Base-by-base conservation (phyloP, 139 green algal species). In the Spirogloea muscicola region DNA sequence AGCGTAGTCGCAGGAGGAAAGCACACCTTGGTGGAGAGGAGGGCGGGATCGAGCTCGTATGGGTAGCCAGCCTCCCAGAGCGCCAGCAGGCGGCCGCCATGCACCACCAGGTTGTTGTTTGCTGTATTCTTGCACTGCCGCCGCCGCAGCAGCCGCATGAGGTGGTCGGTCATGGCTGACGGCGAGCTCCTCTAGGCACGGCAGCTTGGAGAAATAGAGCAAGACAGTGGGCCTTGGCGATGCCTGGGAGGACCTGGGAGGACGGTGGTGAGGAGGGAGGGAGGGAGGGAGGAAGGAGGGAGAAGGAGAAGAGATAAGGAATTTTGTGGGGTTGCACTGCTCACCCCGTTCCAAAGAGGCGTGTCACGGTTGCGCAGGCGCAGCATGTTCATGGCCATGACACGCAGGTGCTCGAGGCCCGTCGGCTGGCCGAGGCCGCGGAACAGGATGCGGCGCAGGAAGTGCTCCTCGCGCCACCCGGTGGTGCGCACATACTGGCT, bases 61-160 rank as follows among this genome's bases (percentile, higher is more conserved):
- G 90, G 90, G 48, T 89, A 44, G 65, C 90, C 87, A 2, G 84
- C 89, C 68, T 95, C 90, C 43, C 92, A 80, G 33, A 96, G 79
- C 2, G 88, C 83, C 73, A 95, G 83, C 49, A 96, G 80, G 25
- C 75, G 57, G 2, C 80, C 79, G 1, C 84, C 87, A 46, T 95
- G 89, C 52, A 58, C 87, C 1, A 82, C 81, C 29, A 96, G 64
- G 0, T 87, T 74, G 0, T 89, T 95, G 86, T 95, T 96, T 39
- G 61, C 87, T 3, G 73, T 81, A 18, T 70, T 74, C 69, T 77
- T 73, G n/a, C n/a, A n/a, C n/a, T n/a, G n/a, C n/a, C n/a, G n/a
- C n/a, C 58, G 16, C 44, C 44, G 13, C 13, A 52, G 44, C 13
- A 52, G 16, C 44, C 13, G 44, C n/a, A n/a, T n/a, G n/a, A n/a